Conservation (phyloP, 2,329 filamentous ascomycete genomes). For the Ampelomyces quisqualis region DNA sequence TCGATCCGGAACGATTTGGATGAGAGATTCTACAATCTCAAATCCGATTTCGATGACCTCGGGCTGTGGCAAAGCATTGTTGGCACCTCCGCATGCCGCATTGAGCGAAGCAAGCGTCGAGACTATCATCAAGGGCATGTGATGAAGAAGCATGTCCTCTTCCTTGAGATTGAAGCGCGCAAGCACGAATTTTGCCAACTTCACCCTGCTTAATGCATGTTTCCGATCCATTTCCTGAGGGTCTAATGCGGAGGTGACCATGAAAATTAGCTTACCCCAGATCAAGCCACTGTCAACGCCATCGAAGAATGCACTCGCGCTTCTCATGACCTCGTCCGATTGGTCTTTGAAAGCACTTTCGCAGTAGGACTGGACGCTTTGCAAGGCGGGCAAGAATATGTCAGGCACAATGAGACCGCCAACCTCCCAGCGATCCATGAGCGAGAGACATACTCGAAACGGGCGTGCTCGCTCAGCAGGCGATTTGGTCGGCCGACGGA, state of each 20-base stretch:
- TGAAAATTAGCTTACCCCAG: slow-evolving; percentile 75
- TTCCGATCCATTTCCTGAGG: slow-evolving; percentile 53
- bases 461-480: slow-evolving; percentile 75
- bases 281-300: slow-evolving; percentile 93
- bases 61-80: slow-evolving; percentile 7
- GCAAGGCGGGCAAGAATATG: slow-evolving; percentile 82
- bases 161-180: slow-evolving; percentile 89
- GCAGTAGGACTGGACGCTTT: slow-evolving; percentile 76
- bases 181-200: slow-evolving; percentile 78
- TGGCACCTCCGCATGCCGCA: slow-evolving; percentile 23
- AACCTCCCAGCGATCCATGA: slow-evolving; percentile 99
- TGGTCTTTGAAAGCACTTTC: slow-evolving; percentile 64
- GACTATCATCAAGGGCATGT: slow-evolving; percentile 76
- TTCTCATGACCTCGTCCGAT: slow-evolving; percentile 84
- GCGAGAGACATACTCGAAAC: slow-evolving; percentile 86
- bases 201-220: slow-evolving; percentile 62
- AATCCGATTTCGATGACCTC: slow-evolving; percentile 32
- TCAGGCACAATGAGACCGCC: slow-evolving; percentile 85
- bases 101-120: slow-evolving; percentile 57
- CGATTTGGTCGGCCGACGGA: slow-evolving; percentile 57
- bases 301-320: slow-evolving; percentile 95
- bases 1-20: slow-evolving; percentile 42
- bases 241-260: slow-evolving; percentile 56
- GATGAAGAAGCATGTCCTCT: slow-evolving; percentile 89
- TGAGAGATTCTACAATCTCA: slow-evolving; percentile 42